A percentile compares a stretch with the other conserved stretches of the same genome.
Conservation (phyloP, 306 rosid species). For the Vigna radiata region DNA sequence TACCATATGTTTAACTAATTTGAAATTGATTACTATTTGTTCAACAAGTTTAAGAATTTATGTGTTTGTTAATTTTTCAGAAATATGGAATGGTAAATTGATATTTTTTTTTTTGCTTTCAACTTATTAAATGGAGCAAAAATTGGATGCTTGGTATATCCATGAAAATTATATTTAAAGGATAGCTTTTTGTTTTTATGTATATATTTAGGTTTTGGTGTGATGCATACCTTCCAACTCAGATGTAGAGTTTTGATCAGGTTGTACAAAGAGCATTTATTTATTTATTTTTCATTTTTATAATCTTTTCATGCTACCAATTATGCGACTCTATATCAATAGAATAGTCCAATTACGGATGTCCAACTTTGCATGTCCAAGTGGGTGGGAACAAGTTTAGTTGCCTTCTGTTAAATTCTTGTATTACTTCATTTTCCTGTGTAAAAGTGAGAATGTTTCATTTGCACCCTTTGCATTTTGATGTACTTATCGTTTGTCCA, state of each 20-base stretch:
- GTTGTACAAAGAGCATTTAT: too few species aligned
- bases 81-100: conserved; percentile 22
- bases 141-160: conserved; percentile 8
- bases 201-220: conserved; percentile 1
- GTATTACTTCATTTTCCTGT: conserved; percentile 18
- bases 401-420: not conserved
- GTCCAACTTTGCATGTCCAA: not conserved
- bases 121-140: not conserved
- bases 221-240: conserved; percentile 11
- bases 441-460: conserved; percentile 22
- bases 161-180: not conserved
- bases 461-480: conserved; percentile 27
- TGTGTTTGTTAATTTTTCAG: conserved; percentile 17
- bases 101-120: conserved; percentile 18
- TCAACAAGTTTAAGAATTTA: not conserved
- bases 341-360: conserved; percentile 19
- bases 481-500: conserved; percentile 37
- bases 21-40: conserved; percentile 25
- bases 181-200: not conserved
- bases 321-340: not conserved
- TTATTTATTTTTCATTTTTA: too few species aligned
- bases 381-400: conserved; percentile 4
- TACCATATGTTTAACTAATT: conserved; percentile 17
- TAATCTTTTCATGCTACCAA: too few species aligned
- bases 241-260: not conserved